Percentiles rank a stretch among this genome's conserved stretches.
Evolutionary conservation across 139 green algal genomes (phyloP).

Genomic region (Eudorina sp.): DNA sequence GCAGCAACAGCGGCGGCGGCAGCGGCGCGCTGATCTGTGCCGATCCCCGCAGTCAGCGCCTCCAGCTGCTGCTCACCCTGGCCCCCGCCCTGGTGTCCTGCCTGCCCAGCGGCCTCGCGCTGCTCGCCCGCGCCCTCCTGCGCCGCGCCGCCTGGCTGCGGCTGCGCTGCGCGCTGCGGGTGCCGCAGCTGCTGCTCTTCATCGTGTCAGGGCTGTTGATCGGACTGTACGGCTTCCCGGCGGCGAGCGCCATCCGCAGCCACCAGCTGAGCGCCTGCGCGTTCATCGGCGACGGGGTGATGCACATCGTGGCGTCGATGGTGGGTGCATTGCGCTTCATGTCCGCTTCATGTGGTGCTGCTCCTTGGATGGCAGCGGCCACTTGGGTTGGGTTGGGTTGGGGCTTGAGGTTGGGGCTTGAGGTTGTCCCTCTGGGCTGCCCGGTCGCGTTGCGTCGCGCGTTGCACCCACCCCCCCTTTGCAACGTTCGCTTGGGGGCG

Average conservation of each 20-base stretch:
- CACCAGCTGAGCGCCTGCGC: not conserved
- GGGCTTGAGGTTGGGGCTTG: not conserved
- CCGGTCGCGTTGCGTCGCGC: not conserved
- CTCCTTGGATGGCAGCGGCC: not conserved
- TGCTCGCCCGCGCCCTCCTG: not conserved
- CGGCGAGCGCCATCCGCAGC: not conserved
- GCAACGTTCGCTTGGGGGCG: no score
- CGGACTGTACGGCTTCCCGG: not conserved
- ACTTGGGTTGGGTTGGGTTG: not conserved
- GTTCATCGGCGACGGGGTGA: not conserved
- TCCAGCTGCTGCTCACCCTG: not conserved
- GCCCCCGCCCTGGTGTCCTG: not conserved
- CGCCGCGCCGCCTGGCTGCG: not conserved
- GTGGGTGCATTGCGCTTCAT: not conserved
- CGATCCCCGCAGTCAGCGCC: no score
- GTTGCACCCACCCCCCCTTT: not conserved
- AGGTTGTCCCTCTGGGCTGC: not conserved
- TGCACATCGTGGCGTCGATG: not conserved
- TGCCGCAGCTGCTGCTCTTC: not conserved
- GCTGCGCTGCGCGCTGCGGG: not conserved
- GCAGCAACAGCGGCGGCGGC: no score
- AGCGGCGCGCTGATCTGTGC: no score
- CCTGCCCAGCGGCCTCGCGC: not conserved
- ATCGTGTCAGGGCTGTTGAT: not conserved
- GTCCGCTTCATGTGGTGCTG: not conserved